These are phyloP conservation scores for Rhodotorula sp. DNA, from an alignment of 1,284 basidiomycete genomes.

Conservation along the genomic window DNA sequence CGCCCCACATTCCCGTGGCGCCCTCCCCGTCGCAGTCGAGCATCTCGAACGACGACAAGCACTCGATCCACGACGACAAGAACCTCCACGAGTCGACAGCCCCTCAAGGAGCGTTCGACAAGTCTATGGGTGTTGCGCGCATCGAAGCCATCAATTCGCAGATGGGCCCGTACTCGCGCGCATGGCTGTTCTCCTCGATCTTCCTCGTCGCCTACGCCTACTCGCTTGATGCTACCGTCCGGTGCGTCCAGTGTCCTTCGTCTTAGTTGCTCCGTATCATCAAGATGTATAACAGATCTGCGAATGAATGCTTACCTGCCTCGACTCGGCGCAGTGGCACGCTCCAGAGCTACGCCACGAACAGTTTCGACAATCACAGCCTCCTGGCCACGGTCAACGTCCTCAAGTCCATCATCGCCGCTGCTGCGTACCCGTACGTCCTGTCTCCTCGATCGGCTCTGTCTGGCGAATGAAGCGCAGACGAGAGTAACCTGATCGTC, in stretches of 20 bases:
- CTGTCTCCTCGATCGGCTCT: background rate
- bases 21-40: no score
- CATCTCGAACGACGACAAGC: no score
- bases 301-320: no score
- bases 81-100: background rate
- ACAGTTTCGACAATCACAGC: constrained; percentile 44
- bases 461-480: constrained; percentile 22
- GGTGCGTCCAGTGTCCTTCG: constrained; percentile 8
- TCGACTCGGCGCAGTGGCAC: constrained; percentile 35
- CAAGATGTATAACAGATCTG: no score
- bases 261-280: no score
- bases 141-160: constrained; percentile 1
- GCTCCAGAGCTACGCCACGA: constrained; percentile 35
- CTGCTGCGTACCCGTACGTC: constrained; percentile 35
- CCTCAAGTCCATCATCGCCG: constrained; percentile 42
- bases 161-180: background rate
- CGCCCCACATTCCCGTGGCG: no score
- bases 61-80: background rate
- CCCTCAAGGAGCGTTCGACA: background rate
- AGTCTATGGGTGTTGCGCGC: background rate
- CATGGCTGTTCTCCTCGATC: background rate
- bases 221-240: constrained; percentile 50
- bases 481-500: no score
- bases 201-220: constrained; percentile 49
- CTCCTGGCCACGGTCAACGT: constrained; percentile 49